Evolutionary conservation across 768 basidiomycete genomes (phyloP), one percentile per base, ranked within the genome.

Genomic region (Multifurca ochricompacta): DNA sequence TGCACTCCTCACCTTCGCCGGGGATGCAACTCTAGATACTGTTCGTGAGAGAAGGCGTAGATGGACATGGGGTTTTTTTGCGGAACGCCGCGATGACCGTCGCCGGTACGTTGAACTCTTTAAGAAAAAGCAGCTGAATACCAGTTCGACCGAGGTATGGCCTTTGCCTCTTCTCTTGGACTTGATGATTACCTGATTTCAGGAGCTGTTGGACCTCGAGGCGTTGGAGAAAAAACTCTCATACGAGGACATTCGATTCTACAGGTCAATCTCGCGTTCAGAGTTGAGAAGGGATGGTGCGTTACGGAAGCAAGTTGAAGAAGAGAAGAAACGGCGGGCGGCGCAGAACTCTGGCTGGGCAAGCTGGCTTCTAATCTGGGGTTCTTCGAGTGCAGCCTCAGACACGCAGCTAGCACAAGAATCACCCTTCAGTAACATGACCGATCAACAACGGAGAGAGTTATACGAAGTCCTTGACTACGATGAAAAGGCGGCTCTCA

Each of bases 241-340:
- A 0, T 98, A 97, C 62, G 91, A 95, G 67, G 96, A 98, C 64
- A 84, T 99, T 47, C 85, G 95, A 3, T 96, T 97, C 70, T 99
- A 98, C 71, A 83, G 96, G 30, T 97, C 93, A 3, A 91, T 98
- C 56, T 90, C 92, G 0, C 83, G 90, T 25, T 91, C 91, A 2
- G 82, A 82, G 59, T 74, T 95, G 14, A 82, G 85, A 62, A 92
- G 97, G 67, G 92, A 98, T 63, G 75, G 81, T 19, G 88, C 82
- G 2, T 71, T 85, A 32, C 71, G 75, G 44, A 78, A 78, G 61
- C 83, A 82, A 63, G 68, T 77, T 36, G 77, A 91, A 50, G 86
- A 89, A 63, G 82, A 83, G 63, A 77, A 76, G 65, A 75, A 77
- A 52, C 74, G 76, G 54, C 70, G 76, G 58, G 74, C 79, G 53